Percentiles rank a stretch among this genome's conserved stretches.
These are phyloP conservation scores for Trypethelium eluteriae DNA, from an alignment of 495 filamentous ascomycete genomes.

Conservation along the genomic window DNA sequence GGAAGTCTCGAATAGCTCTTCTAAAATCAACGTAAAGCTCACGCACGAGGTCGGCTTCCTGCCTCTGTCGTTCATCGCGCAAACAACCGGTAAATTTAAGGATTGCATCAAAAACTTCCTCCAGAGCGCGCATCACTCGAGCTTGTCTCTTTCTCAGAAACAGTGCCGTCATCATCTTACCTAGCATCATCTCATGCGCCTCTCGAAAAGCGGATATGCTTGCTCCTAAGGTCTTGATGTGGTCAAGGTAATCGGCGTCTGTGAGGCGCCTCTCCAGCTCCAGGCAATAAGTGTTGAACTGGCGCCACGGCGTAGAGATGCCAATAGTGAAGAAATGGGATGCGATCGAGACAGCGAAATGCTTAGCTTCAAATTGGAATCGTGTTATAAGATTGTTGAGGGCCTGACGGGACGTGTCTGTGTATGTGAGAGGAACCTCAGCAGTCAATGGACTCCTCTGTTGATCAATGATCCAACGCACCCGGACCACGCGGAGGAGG, in stretches of 20 bases:
- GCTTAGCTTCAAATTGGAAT: slow-evolving; percentile 68
- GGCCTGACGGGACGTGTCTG: slow-evolving; percentile 17
- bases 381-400: slow-evolving; percentile 43
- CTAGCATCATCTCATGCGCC: slow-evolving; percentile 69
- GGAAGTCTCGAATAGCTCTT: neutral
- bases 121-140: slow-evolving; percentile 63
- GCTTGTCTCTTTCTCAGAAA: slow-evolving; percentile 63
- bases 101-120: slow-evolving; percentile 67
- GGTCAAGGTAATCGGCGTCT: neutral
- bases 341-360: slow-evolving; percentile 62
- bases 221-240: slow-evolving; percentile 32
- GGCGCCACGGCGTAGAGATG: slow-evolving; percentile 60
- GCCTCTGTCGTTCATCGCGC: slow-evolving; percentile 11
- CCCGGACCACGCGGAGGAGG: slow-evolving; percentile 66
- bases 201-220: slow-evolving; percentile 58
- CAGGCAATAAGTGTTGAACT: slow-evolving; percentile 58
- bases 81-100: slow-evolving; percentile 56
- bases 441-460: slow-evolving; percentile 39
- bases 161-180: slow-evolving; percentile 66
- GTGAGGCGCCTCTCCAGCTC: slow-evolving; percentile 50
- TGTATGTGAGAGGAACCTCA: slow-evolving; percentile 42
- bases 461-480: slow-evolving; percentile 69
- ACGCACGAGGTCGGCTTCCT: too few relatives aligned
- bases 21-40: neutral
- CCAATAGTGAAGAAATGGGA: slow-evolving; percentile 72